Percentiles rank a stretch among this genome's conserved stretches.
These are phyloP conservation scores for Pseudocercospora eumusae DNA, from an alignment of 2,329 filamentous ascomycete species.

Conservation along the genomic window DNA sequence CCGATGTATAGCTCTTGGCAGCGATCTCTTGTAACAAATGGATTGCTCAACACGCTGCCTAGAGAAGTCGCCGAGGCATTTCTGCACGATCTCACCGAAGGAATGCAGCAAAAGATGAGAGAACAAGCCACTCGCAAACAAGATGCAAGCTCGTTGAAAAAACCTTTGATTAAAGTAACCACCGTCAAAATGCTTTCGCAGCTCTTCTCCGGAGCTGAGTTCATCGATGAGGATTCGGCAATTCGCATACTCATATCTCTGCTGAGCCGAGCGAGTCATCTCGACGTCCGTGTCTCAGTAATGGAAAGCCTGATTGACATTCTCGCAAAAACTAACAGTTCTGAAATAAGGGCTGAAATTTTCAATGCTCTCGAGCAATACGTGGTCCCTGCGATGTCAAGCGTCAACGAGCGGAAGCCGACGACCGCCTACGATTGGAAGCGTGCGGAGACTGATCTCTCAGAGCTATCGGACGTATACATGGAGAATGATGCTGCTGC, in stretches of 20 bases:
- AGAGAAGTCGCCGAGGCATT: conserved; percentile 36
- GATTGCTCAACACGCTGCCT: conserved; percentile 40
- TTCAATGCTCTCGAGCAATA: conserved; percentile 35
- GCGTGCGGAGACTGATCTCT: conserved; percentile 26
- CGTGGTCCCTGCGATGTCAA: conserved; percentile 40
- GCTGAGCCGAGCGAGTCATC: conserved; percentile 38
- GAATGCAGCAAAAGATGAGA: conserved; percentile 37
- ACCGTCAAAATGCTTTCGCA: conserved; percentile 48
- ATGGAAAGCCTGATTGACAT: conserved; percentile 41
- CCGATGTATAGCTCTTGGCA: conserved; percentile 48
- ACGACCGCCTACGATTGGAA: conserved; percentile 40
- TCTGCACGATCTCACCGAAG: conserved; percentile 36
- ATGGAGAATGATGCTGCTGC: conserved; percentile 20
- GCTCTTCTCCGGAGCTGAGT: conserved; percentile 39
- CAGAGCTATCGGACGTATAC: conserved; percentile 30
- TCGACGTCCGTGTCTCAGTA: conserved; percentile 42
- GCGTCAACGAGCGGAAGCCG: conserved; percentile 40
- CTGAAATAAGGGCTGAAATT: conserved; percentile 21
- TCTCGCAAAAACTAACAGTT: conserved; percentile 23
- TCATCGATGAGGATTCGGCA: conserved; percentile 38
- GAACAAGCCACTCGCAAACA: conserved; percentile 27
- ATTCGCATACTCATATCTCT: conserved; percentile 39
- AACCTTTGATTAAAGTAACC: conserved; percentile 44
- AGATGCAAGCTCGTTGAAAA: conserved; percentile 13
- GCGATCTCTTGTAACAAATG: conserved; percentile 39